phyloP scores from a whole-genome alignment of 257 asterid genomes.

The Galeopsis tetrahit region DNA sequence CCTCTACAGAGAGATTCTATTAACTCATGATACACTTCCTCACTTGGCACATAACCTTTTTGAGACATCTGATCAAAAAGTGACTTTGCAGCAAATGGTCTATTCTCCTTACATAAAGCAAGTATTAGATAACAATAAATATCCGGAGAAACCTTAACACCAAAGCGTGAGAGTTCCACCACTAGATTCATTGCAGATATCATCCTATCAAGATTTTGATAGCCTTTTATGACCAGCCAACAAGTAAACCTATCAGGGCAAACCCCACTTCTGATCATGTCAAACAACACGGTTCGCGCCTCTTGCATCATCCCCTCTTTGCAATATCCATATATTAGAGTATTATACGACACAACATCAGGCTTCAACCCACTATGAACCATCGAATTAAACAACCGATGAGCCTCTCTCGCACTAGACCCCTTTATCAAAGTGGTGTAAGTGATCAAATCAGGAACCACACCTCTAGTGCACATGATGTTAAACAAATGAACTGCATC shows the following conservation, averaged over 20 bases:
- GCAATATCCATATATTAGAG: conserved; percentile 78
- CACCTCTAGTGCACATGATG: conserved; percentile 65
- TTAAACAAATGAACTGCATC: conserved; percentile 76
- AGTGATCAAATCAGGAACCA: conserved; percentile 77
- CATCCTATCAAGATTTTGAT: conserved; percentile 58
- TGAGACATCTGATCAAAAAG: conserved; percentile 55
- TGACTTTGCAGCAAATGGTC: conserved; percentile 88
- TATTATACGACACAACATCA: conserved; percentile 64
- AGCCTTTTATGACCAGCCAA: conserved; percentile 71
- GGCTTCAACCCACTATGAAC: conserved; percentile 68
- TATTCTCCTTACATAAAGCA: conserved; percentile 65
- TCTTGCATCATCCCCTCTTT: conserved; percentile 81
- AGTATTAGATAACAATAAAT: conserved; percentile 58
- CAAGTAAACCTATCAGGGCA: conserved; percentile 73
- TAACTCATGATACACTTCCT: conserved; percentile 54
- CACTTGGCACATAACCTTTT: conserved; percentile 48
- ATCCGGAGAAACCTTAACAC: conserved; percentile 57
- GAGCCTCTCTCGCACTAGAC: conserved; percentile 69
- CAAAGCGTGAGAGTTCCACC: conserved; percentile 62
- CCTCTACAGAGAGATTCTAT: conserved; percentile 66
- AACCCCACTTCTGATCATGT: conserved; percentile 67
- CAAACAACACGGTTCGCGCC: conserved; percentile 64
- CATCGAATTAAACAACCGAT: conserved; percentile 65
- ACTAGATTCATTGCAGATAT: conserved; percentile 77
- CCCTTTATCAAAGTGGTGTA: conserved; percentile 73